phyloP scores from a whole-genome alignment of 306 rosid species.

The cucumber (Cucumis sativus) region Cucumber_9930_V3 NC_026657.2:15666501-15667000 shows the following conservation, averaged over 20 bases:
- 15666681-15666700: not conserved
- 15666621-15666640: not conserved
- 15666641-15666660: slow-evolving; percentile 1
- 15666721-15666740: not conserved
- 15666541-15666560: not conserved
- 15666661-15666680: not conserved
- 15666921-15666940: slow-evolving; percentile 41
- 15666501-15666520: slow-evolving; percentile 4
- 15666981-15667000: slow-evolving; percentile 16
- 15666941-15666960: slow-evolving; percentile 58
- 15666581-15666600: not conserved
- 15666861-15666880: slow-evolving; percentile 82
- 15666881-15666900: slow-evolving; percentile 85
- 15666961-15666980: slow-evolving; percentile 58
- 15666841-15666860: slow-evolving; percentile 76
- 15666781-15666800: not conserved
- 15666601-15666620: not conserved
- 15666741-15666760: not conserved
- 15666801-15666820: slow-evolving; percentile 6
- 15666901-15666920: slow-evolving; percentile 41
- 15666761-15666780: not conserved
- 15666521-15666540: not conserved
- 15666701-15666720: slow-evolving; percentile 6
- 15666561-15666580: not conserved
- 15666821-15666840: slow-evolving; percentile 4